Percentiles rank a stretch among this genome's conserved stretches.
phyloP scores from a whole-genome alignment of 208 protist species.

The Acanthamoeba triangularis region DNA sequence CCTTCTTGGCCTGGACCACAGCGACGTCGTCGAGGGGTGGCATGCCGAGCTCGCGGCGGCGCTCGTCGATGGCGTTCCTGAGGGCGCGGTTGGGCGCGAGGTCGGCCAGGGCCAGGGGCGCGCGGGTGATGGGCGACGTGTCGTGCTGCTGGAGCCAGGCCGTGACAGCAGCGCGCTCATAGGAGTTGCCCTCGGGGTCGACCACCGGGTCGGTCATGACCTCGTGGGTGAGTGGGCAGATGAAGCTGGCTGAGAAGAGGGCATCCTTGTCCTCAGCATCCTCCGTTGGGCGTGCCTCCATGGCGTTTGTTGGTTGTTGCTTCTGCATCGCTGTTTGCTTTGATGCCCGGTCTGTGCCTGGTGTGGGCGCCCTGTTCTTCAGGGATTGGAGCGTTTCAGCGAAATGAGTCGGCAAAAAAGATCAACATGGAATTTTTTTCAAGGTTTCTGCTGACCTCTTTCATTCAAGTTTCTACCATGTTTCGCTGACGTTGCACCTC shows the following conservation, averaged over 20 bases:
- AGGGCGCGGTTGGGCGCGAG: conserved; percentile 79
- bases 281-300: no score
- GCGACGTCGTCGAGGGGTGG: background rate
- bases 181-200: conserved; percentile 45
- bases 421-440: no score
- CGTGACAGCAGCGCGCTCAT: conserved; percentile 5
- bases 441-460: no score
- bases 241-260: background rate
- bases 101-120: conserved; percentile 17
- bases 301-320: no score
- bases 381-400: no score
- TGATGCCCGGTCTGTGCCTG: no score
- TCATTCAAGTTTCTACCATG: no score
- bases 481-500: no score
- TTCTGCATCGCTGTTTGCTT: no score
- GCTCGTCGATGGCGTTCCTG: conserved; percentile 52
- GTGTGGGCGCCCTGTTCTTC: no score
- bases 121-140: conserved; percentile 62
- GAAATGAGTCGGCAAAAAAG: no score
- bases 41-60: background rate
- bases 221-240: conserved; percentile 46
- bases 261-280: no score
- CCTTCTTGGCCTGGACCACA: background rate
- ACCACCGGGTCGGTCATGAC: conserved; percentile 61
- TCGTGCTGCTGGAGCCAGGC: conserved; percentile 12